Conservation (phyloP, 371 early-diverging fungal genomes). For the Dichotomocladium elegans region DNA sequence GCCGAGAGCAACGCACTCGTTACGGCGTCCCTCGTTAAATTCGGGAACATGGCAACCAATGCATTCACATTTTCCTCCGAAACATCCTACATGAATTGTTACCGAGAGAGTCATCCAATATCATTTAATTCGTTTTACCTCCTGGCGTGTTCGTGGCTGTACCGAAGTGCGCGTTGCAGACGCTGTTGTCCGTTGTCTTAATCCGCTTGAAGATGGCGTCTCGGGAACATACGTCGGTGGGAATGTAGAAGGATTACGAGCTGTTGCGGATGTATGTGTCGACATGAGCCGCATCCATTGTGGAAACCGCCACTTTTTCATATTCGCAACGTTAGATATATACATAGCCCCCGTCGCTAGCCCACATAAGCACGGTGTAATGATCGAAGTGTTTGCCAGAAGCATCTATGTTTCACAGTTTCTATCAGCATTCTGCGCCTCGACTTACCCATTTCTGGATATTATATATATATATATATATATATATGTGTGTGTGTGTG, state of each 20-base stretch:
- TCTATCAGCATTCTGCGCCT: no score
- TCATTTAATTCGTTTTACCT: no score
- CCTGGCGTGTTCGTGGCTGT: no score
- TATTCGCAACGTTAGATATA: slow-evolving; percentile 48
- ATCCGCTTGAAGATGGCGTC: not conserved
- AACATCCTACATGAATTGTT: no score
- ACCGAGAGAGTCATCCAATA: no score
- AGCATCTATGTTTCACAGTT: not conserved
- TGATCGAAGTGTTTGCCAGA: not conserved
- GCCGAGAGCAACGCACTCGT: slow-evolving; percentile 52
- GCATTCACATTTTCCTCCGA: slow-evolving; percentile 49
- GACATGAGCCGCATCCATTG: not conserved
- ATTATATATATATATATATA: no score
- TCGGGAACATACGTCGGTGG: slow-evolving; percentile 4
- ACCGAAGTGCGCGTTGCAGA: no score
- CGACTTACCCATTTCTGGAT: not conserved
- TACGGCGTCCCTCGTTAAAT: slow-evolving; percentile 52
- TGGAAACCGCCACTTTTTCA: slow-evolving; percentile 64
- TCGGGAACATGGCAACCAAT: slow-evolving; percentile 53
- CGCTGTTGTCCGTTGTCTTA: not conserved
- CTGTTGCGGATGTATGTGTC: slow-evolving; percentile 20
- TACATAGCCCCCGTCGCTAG: slow-evolving; percentile 59
- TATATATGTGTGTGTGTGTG: no score
- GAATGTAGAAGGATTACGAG: slow-evolving; percentile 36
- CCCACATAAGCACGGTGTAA: slow-evolving; percentile 56